phyloP scores from a whole-genome alignment of 352 stramenopile genomes.

The Phytophthora foliorum region DNA sequence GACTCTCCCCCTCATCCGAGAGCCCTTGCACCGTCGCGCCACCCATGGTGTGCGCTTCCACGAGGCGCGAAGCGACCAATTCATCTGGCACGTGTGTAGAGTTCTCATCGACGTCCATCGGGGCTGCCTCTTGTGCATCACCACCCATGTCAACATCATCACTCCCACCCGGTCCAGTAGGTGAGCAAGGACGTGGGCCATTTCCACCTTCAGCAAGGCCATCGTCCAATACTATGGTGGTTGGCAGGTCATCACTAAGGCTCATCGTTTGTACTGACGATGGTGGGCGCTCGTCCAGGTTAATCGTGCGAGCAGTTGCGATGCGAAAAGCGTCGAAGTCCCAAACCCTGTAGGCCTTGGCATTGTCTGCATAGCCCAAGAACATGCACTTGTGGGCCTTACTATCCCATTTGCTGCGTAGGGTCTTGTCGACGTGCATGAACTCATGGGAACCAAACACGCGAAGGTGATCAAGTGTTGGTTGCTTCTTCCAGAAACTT shows the following conservation, averaged over 20 bases:
- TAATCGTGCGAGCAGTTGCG: slow-evolving; percentile 4
- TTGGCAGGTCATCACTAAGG: not conserved
- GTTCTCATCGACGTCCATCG: not conserved
- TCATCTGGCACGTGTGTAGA: not conserved
- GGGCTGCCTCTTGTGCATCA: no score
- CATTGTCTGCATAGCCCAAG: slow-evolving; percentile 1
- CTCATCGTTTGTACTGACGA: not conserved
- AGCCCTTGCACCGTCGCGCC: not conserved
- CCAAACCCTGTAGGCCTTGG: slow-evolving; percentile 22
- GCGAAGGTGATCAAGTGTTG: slow-evolving; percentile 19
- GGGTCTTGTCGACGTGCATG: slow-evolving; percentile 20
- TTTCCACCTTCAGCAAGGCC: not conserved
- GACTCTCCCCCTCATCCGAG: not conserved
- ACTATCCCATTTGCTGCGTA: slow-evolving; percentile 20
- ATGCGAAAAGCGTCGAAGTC: slow-evolving; percentile 7
- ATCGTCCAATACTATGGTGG: not conserved
- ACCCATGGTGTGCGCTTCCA: not conserved
- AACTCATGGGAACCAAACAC: slow-evolving; percentile 27
- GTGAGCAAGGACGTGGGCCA: not conserved
- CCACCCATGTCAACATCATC: no score
- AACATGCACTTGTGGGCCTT: slow-evolving; percentile 22
- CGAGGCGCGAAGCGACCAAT: not conserved
- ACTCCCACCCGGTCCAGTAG: not conserved
- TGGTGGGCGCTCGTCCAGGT: not conserved
- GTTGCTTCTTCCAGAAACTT: slow-evolving; percentile 8